Evolutionary conservation across 257 asterid genomes (phyloP).

Genomic region (Nicotiana noctiflora): DNA sequence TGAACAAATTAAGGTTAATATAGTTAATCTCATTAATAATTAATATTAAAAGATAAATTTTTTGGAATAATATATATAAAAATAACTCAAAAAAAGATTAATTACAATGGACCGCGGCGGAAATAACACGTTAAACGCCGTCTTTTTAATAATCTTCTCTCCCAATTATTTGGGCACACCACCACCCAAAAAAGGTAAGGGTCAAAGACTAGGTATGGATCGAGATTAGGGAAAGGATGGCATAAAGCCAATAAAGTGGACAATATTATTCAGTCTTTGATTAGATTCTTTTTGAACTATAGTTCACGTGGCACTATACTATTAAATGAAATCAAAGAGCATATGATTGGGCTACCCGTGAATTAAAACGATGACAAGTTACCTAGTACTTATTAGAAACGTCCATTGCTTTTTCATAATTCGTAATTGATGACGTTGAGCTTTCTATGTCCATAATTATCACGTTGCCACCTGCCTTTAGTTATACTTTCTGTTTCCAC

Average conservation of each 20-base stretch:
- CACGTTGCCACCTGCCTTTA: neutral
- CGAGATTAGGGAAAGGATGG: no score
- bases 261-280: neutral
- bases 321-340: neutral
- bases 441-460: conserved; percentile 1
- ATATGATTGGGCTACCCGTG: neutral
- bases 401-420: conserved; percentile 6
- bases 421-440: conserved; percentile 10
- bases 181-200: no score
- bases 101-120: no score
- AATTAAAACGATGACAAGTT: neutral
- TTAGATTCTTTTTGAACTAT: neutral
- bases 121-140: no score
- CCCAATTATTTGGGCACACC: no score
- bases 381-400: conserved; percentile 12
- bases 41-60: no score
- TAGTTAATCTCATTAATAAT: no score
- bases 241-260: neutral
- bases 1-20: no score
- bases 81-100: no score
- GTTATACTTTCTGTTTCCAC: neutral
- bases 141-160: no score
- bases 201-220: no score
- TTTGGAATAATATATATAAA: no score
- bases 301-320: conserved; percentile 27